Evolutionary conservation across 2,329 filamentous ascomycete genomes (phyloP).

Genomic region (Sarocladium brachiariae): DNA sequence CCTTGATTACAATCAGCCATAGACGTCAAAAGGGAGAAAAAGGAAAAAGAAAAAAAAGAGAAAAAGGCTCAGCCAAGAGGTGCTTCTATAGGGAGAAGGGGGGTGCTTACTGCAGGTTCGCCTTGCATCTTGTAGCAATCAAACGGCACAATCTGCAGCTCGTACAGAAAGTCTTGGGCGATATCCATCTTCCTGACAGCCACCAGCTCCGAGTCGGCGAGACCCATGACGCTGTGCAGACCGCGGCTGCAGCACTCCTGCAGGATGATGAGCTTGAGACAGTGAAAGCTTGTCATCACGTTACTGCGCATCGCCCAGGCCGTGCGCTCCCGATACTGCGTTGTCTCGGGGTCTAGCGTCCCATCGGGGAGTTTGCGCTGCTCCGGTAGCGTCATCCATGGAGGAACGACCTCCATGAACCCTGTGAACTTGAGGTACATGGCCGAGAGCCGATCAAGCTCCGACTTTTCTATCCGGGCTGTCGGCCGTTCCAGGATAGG

Average conservation of each 20-base stretch:
- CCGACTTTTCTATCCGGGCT: background rate
- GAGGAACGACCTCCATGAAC: background rate
- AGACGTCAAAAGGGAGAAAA: too few relatives aligned
- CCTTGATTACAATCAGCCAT: background rate
- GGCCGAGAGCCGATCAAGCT: background rate
- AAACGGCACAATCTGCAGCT: conserved; percentile 7
- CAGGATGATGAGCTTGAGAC: conserved; percentile 5
- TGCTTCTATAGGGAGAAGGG: too few relatives aligned
- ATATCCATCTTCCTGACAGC: conserved; percentile 9
- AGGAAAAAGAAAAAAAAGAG: too few relatives aligned
- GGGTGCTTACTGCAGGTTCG: conserved; percentile 6
- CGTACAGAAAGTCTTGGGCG: conserved; percentile 3
- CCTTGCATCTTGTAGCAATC: conserved; percentile 8
- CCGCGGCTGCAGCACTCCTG: conserved; percentile 2
- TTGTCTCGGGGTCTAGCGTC: background rate
- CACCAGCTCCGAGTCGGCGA: background rate
- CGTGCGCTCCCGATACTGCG: background rate
- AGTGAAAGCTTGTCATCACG: conserved; percentile 5
- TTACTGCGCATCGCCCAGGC: conserved; percentile 6
- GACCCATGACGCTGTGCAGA: conserved; percentile 5
- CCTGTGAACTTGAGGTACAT: conserved; percentile 5
- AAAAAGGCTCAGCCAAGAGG: too few relatives aligned
- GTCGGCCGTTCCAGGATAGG: too few relatives aligned
- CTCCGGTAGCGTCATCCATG: background rate
- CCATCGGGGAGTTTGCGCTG: background rate